Evolutionary conservation across 176 grass and related monocot genomes (phyloP).

Genomic region (Oryza australiensis): DNA sequence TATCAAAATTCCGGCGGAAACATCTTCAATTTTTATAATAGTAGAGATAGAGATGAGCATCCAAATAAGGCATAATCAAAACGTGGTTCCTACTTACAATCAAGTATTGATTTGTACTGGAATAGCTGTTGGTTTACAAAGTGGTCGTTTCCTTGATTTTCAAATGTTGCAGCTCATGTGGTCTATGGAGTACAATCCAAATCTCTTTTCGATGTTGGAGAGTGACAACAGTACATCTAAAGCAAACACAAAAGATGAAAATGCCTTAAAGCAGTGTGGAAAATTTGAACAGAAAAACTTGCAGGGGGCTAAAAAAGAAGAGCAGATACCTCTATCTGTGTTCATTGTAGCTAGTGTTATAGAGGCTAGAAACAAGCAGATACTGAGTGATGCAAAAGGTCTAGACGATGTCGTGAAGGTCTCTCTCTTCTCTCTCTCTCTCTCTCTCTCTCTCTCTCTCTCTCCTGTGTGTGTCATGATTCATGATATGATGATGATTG

Average conservation of each 20-base stretch:
- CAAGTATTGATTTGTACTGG: background rate
- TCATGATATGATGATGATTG: conserved; percentile 24
- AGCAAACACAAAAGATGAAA: conserved; percentile 45
- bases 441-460: conserved; percentile 22
- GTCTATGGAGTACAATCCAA: conserved; percentile 99
- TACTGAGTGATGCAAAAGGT: conserved; percentile 86
- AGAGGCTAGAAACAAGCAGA: conserved; percentile 67
- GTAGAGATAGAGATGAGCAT: background rate
- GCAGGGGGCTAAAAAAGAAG: conserved; percentile 43
- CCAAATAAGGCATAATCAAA: background rate
- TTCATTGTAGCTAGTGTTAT: conserved; percentile 93
- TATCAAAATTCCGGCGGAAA: too few relatives aligned
- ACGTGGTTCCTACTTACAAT: background rate
- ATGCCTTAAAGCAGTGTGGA: conserved; percentile 64
- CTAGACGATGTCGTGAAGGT: conserved; percentile 97
- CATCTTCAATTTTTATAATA: too few relatives aligned
- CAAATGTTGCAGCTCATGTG: conserved; percentile 90
- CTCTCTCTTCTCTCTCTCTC: conserved; percentile 18
- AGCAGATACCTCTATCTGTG: conserved; percentile 62
- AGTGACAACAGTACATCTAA: conserved; percentile 23
- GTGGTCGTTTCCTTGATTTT: conserved; percentile 26
- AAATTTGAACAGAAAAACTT: conserved; percentile 77
- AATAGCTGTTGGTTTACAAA: conserved; percentile 9
- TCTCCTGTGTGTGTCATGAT: background rate
- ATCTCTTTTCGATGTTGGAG: conserved; percentile 72